Base-by-base conservation (phyloP, 768 basidiomycete genomes). In the Rhizopogon vinicolor region DNA sequence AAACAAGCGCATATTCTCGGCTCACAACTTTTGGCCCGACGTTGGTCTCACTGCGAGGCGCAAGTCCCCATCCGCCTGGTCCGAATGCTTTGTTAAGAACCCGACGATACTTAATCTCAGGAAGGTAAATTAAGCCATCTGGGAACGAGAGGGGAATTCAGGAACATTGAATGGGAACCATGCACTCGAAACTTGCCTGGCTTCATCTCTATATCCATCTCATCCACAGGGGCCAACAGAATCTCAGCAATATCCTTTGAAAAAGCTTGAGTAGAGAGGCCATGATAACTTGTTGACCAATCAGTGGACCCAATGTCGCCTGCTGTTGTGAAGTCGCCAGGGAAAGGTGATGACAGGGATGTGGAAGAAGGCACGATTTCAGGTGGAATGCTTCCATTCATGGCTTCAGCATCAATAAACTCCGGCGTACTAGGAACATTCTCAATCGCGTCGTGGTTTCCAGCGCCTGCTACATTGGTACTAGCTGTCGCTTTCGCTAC, bases 21-120 rank as follows among this genome's bases (percentile, higher is more conserved):
- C 90, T 93, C 41, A 98, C 94, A 50, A 95, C 78, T 67, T 83
- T 89, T 2, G 89, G 87, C 0, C 89, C 84, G 8, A 98, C 91
- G 61, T 93, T 90, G 6, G 92, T 94, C 71, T 96, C 92, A 44
- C 89, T 86, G 13, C 96, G 81, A 2, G 96, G 96, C 12, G 95
- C 96, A 44, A 98, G 81, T 10, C 96, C 96, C 96, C 96, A 98
- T 5, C 87, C 94, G 7, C 96, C 96, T 18, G 96, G 96, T 10
- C 96, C 94, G 63, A 98, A 98, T 0, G 96, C 93, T 62, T 80
- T 85, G 75, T 98, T 98, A 45, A 98, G 72, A 35, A 92, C 85
- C 22, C 96, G 83, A 16, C 96, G 82, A 65, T 98, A 98, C 67
- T 97, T 96, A 64, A 98, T 98, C 72, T 98, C 96, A 18, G 96